Percentiles rank a stretch among this genome's conserved stretches.
Conservation (phyloP, 2,329 filamentous ascomycete genomes). For the Arthrinium phaeospermum region DNA sequence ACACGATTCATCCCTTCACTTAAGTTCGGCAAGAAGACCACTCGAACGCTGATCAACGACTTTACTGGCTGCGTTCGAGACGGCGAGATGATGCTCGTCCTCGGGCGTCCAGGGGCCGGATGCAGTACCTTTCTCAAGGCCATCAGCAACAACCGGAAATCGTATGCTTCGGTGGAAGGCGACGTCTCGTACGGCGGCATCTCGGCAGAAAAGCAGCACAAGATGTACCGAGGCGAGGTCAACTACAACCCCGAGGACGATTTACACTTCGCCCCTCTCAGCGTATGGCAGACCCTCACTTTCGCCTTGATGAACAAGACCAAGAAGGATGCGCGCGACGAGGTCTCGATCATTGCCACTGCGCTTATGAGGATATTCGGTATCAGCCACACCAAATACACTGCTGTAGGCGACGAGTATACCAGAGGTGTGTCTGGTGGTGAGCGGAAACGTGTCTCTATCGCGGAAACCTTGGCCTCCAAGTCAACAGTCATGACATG, state of each 20-base stretch:
- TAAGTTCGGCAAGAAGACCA: conserved; percentile 32
- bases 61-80: conserved; percentile 71
- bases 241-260: conserved; percentile 82
- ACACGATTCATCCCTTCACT: conserved; percentile 44
- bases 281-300: conserved; percentile 77
- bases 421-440: conserved; percentile 79
- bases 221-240: conserved; percentile 75
- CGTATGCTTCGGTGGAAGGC: conserved; percentile 70
- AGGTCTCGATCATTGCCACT: conserved; percentile 72
- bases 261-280: conserved; percentile 74
- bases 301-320: conserved; percentile 81
- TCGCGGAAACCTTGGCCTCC: conserved; percentile 77
- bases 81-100: conserved; percentile 71
- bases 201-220: conserved; percentile 68
- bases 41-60: conserved; percentile 61
- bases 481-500: conserved; percentile 77
- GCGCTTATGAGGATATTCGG: conserved; percentile 79
- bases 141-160: conserved; percentile 71
- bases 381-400: conserved; percentile 76
- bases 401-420: conserved; percentile 75
- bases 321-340: conserved; percentile 65
- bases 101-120: conserved; percentile 75
- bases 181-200: conserved; percentile 77
- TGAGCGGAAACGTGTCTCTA: conserved; percentile 80
- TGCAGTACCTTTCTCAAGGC: conserved; percentile 80